phyloP scores from a whole-genome alignment of 371 early-diverging fungal species.

The Apophysomyces elegans region DNA sequence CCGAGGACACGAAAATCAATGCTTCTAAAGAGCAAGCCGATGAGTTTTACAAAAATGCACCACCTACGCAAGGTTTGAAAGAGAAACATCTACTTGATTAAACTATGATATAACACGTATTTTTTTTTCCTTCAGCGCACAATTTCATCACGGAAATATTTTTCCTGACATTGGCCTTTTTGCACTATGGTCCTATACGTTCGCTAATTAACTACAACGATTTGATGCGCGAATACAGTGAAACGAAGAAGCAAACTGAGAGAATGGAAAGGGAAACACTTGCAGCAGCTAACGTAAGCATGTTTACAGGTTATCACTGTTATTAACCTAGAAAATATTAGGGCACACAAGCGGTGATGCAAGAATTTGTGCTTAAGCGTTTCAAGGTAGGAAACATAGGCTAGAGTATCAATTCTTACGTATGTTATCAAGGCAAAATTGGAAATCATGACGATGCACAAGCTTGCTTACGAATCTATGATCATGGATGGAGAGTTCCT shows the following conservation, averaged over 20 bases:
- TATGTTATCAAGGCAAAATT: slow-evolving; percentile 39
- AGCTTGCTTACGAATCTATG: slow-evolving; percentile 77
- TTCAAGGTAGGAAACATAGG: slow-evolving; percentile 43
- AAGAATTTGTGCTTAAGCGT: slow-evolving; percentile 58
- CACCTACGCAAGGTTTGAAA: background rate
- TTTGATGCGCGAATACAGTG: slow-evolving; percentile 67
- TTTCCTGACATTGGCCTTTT: slow-evolving; percentile 73
- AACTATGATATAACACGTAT: background rate
- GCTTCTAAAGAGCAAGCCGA: slow-evolving; percentile 76
- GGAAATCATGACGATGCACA: slow-evolving; percentile 63
- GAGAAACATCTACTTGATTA: background rate
- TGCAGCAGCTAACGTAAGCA: slow-evolving; percentile 42
- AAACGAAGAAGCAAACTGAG: slow-evolving; percentile 61
- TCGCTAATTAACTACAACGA: slow-evolving; percentile 69
- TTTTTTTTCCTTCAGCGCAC: slow-evolving; percentile 23
- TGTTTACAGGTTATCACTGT: background rate
- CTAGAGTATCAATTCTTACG: background rate
- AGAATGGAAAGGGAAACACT: slow-evolving; percentile 56
- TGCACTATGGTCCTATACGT: slow-evolving; percentile 84
- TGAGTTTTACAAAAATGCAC: slow-evolving; percentile 43
- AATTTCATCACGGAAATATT: slow-evolving; percentile 93
- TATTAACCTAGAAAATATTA: slow-evolving; percentile 11
- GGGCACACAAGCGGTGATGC: slow-evolving; percentile 50
- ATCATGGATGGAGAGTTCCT: slow-evolving; percentile 73
- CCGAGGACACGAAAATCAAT: slow-evolving; percentile 81